phyloP scores from a whole-genome alignment of 2,329 filamentous ascomycete genomes.

The Aspergillus versicolor region DNA sequence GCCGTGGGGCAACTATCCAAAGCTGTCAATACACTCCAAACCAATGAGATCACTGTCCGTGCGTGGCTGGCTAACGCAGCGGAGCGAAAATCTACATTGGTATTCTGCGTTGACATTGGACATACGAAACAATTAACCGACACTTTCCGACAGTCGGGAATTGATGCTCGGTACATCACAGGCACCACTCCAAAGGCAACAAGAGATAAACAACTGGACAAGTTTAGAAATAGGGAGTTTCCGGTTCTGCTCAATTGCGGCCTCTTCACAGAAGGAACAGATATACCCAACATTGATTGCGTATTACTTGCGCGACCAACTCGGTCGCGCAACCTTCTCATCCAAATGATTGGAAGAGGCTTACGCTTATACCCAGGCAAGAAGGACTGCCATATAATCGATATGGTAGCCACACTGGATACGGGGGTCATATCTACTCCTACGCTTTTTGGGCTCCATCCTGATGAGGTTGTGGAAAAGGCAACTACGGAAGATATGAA shows the following conservation, averaged over 20 bases:
- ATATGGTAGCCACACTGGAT: constrained; percentile 85
- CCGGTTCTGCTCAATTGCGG: constrained; percentile 92
- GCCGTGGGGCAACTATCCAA: constrained; percentile 72
- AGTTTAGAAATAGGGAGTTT: constrained; percentile 74
- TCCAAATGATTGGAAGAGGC: constrained; percentile 97
- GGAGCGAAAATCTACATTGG: constrained; percentile 77
- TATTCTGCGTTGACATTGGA: constrained; percentile 88
- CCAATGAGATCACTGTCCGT: constrained; percentile 81
- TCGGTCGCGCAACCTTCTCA: constrained; percentile 83
- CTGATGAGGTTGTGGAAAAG: constrained; percentile 70
- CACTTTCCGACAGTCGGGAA: constrained; percentile 71
- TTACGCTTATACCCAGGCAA: constrained; percentile 82
- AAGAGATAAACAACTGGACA: constrained; percentile 68
- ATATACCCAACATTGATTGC: constrained; percentile 97
- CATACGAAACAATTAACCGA: constrained; percentile 75
- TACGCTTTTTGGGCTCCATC: constrained; percentile 89
- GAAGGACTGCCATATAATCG: constrained; percentile 87
- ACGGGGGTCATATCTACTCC: constrained; percentile 87
- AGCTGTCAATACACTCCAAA: constrained; percentile 76
- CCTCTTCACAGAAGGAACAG: constrained; percentile 95
- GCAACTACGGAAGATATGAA: constrained; percentile 64
- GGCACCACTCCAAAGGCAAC: constrained; percentile 71
- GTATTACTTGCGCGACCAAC: constrained; percentile 85
- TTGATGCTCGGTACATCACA: constrained; percentile 86
- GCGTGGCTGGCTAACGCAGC: constrained; percentile 79